phyloP scores from a whole-genome alignment of 345 rosid species.

The Brassica carinata region DNA sequence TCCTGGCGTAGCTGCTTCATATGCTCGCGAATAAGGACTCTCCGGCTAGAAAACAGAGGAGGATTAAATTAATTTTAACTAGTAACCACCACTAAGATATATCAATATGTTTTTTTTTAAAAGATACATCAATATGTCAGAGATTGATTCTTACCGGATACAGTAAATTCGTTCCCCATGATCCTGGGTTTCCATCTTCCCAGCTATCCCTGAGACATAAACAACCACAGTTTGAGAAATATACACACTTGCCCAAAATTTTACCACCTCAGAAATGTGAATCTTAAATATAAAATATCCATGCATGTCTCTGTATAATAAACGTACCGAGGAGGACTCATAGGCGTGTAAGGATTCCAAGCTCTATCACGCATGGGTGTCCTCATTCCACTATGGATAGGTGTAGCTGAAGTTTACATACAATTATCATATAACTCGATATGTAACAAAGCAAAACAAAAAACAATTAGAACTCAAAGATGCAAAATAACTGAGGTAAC shows the following conservation, averaged over 20 bases:
- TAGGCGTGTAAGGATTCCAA: slow-evolving; percentile 91
- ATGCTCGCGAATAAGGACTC: slow-evolving; percentile 67
- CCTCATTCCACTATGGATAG: slow-evolving; percentile 94
- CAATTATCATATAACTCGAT: slow-evolving; percentile 8
- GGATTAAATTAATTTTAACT: not conserved
- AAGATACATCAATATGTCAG: not conserved
- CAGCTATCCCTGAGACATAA: slow-evolving; percentile 61
- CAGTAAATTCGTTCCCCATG: slow-evolving; percentile 78
- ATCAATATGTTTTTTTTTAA: not conserved
- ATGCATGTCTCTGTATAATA: not conserved
- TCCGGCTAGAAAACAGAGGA: slow-evolving; percentile 48
- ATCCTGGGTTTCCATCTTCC: slow-evolving; percentile 81
- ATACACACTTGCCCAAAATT: not conserved
- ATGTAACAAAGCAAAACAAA: not conserved
- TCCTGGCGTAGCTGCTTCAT: slow-evolving; percentile 86
- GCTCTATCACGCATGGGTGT: slow-evolving; percentile 89
- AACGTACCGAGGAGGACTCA: slow-evolving; percentile 75
- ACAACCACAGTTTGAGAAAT: not conserved
- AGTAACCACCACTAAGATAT: not conserved
- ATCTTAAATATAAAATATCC: not conserved
- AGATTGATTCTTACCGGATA: slow-evolving; percentile 54
- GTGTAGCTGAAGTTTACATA: slow-evolving; percentile 60
- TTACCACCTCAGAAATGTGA: not conserved
- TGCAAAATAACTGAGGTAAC: not conserved
- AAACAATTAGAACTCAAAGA: not conserved